Percentiles rank a stretch among this genome's conserved stretches.
Evolutionary conservation across 129 eudicot species (phyloP).

Genomic region (Arctium minus): DNA sequence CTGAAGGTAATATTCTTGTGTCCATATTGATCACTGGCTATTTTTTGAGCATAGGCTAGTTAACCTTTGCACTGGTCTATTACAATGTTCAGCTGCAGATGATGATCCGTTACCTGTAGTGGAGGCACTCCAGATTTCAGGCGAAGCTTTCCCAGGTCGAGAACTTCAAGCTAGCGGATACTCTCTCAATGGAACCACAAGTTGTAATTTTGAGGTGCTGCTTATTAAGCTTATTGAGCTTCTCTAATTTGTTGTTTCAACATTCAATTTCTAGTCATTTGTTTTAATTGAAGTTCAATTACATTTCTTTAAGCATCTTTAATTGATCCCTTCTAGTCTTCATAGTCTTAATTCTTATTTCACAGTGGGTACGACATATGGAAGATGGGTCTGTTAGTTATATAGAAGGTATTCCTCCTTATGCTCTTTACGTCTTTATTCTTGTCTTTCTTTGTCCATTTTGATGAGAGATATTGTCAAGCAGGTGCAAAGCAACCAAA

Average conservation of each 20-base stretch:
- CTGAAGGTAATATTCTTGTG: slow-evolving; percentile 63
- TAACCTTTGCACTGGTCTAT: neutral
- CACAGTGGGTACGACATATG: slow-evolving; percentile 96
- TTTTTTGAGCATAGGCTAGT: slow-evolving; percentile 3
- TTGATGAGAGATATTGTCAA: slow-evolving; percentile 16
- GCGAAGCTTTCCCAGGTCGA: slow-evolving; percentile 89
- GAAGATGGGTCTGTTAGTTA: slow-evolving; percentile 90
- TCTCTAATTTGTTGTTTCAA: neutral
- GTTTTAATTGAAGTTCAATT: neutral
- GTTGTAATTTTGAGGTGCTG: slow-evolving; percentile 92
- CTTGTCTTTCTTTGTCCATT: neutral
- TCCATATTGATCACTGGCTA: neutral
- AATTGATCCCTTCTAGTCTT: neutral
- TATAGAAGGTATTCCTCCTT: slow-evolving; percentile 66
- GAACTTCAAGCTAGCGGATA: slow-evolving; percentile 85
- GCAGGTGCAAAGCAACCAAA: slow-evolving; percentile 93
- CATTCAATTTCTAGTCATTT: neutral
- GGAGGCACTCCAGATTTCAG: slow-evolving; percentile 85
- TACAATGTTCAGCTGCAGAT: slow-evolving; percentile 75
- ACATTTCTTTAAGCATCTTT: slow-evolving; percentile 1
- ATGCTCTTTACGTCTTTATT: neutral
- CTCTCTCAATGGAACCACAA: slow-evolving; percentile 91
- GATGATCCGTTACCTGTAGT: slow-evolving; percentile 93
- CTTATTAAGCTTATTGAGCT: slow-evolving; percentile 17
- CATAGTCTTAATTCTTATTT: slow-evolving; percentile 11